These are phyloP conservation scores for Albizia julibrissin DNA, from an alignment of 306 rosid species.

Conservation along the genomic window DNA sequence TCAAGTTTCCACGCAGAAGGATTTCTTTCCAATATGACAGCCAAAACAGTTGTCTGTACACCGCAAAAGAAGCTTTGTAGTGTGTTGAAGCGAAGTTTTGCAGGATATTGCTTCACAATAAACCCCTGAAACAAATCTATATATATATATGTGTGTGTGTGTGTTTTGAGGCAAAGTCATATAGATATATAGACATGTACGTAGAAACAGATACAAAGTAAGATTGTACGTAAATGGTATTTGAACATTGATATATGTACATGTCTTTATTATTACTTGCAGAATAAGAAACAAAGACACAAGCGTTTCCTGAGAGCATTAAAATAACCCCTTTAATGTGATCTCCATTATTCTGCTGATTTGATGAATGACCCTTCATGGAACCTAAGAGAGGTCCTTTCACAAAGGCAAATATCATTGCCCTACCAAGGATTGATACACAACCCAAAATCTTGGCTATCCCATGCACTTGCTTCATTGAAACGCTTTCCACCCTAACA, in stretches of 20 bases:
- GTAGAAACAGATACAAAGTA: no score
- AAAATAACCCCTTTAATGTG: conserved; percentile 62
- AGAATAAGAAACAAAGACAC: conserved; percentile 89
- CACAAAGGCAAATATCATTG: conserved; percentile 68
- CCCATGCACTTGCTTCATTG: conserved; percentile 55
- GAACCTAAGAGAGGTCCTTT: conserved; percentile 64
- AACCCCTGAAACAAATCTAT: conserved; percentile 44
- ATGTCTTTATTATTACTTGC: conserved; percentile 50
- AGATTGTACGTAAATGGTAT: no score
- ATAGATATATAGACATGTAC: no score
- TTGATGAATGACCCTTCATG: conserved; percentile 44
- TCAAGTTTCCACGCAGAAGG: conserved; percentile 86
- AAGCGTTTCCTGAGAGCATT: conserved; percentile 79
- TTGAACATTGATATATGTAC: no score
- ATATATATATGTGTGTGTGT: no score
- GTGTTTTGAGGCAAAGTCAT: no score
- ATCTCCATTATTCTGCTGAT: conserved; percentile 35
- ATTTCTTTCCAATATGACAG: conserved; percentile 62
- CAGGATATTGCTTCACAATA: conserved; percentile 72
- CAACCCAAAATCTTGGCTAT: conserved; percentile 76
- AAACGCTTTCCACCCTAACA: conserved; percentile 69
- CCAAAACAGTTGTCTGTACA: conserved; percentile 61
- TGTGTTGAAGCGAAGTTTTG: conserved; percentile 75
- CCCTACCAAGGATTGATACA: conserved; percentile 64
- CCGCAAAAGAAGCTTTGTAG: conserved; percentile 76